Base-by-base conservation (phyloP, 352 stramenopile genomes). In the Globisporangium acanthophoron region DNA sequence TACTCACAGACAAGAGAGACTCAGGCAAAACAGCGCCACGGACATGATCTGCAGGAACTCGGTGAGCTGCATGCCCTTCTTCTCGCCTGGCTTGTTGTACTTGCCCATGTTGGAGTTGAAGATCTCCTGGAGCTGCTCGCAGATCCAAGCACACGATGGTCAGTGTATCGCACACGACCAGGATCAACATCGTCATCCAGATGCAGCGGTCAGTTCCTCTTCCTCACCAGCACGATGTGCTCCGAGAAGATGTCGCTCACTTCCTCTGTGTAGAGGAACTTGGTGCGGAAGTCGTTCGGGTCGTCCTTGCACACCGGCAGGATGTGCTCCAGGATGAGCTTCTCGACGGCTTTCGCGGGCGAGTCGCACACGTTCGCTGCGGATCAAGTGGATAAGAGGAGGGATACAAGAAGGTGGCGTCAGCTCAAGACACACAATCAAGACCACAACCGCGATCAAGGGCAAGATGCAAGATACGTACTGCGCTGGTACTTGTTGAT, bases 211-310 rank as follows among this genome's bases (percentile, higher is more conserved):
- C 35, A 1, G 24, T 27, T 27, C 24, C 24, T 27, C 9, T 41
- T 41, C 4, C 35, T 41, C 35, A 90, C 78, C 69, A 91, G 54
- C 21, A 79, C 78, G 49, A 91, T 76, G 61, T 89, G 70, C 54
- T 91, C 80, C 12, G 76, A 78, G 51, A 91, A 88, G 37, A 74
- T 60, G 41, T 91, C 78, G 70, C 79, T 89, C 35, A 89, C 46
- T 67, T 88, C 80, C 62, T 91, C 80, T 0, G 74, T 91, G 64
- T 91, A 91, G 31, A 91, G 64, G 51, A 84, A 91, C 35, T 72
- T 70, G 31, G 69, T 70, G 24, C 81, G 78, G 54, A 91, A 86
- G 7, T 91, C 81, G 54, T 91, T 91, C 9, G 78, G 62, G 43
- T 91, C 81, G 12, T 89, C 76, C 5, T 66, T 65, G 5, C 54